A percentile compares a stretch with the other conserved stretches of the same genome.
phyloP scores from a whole-genome alignment of 352 stramenopile genomes.

The Phytopythium oedochilum region DNA sequence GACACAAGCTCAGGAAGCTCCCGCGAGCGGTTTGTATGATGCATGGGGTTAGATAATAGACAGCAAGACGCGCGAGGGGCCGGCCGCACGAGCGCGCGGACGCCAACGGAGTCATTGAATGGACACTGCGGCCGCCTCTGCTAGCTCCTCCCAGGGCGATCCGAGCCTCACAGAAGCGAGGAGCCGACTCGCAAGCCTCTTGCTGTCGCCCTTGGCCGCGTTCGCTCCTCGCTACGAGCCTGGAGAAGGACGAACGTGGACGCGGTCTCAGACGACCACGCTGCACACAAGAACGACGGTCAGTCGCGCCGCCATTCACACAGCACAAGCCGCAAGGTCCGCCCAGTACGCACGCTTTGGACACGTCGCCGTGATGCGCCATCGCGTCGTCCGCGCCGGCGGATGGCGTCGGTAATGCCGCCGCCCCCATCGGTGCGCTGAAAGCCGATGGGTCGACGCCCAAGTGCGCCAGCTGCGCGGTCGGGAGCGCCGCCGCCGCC shows the following conservation, averaged over 20 bases:
- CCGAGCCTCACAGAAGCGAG: too few relatives aligned
- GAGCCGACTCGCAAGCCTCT: too few relatives aligned
- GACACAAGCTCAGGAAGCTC: too few relatives aligned
- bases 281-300: not conserved
- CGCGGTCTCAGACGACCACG: not conserved
- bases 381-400: not conserved
- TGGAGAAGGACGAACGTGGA: not conserved
- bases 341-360: conserved; percentile 1
- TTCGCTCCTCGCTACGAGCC: not conserved
- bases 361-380: not conserved
- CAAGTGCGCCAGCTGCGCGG: not conserved
- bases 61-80: not conserved
- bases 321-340: not conserved
- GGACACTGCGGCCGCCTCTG: too few relatives aligned
- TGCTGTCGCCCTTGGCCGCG: not conserved
- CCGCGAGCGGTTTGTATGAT: not conserved
- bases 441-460: not conserved
- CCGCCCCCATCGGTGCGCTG: not conserved
- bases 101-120: too few relatives aligned
- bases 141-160: too few relatives aligned
- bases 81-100: too few relatives aligned
- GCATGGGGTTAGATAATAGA: conserved; percentile 2
- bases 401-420: not conserved
- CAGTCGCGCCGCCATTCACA: not conserved
- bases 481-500: too few relatives aligned